Percentiles rank a stretch among this genome's conserved stretches.
phyloP scores from a whole-genome alignment of 768 basidiomycete genomes.

The Boletus pseudo-olivaceus region DNA sequence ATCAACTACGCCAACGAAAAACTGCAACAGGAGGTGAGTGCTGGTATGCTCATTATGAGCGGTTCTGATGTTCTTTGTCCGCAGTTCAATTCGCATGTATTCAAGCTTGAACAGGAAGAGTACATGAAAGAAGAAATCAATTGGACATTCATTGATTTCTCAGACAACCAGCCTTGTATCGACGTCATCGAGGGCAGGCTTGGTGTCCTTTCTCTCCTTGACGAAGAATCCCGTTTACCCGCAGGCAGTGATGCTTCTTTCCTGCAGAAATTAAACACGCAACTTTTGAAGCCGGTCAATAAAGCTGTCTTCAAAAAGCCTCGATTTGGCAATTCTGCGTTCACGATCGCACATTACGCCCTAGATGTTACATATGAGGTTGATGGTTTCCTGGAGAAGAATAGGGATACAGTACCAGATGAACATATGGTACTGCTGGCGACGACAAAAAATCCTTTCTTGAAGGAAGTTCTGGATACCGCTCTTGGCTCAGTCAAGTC shows the following conservation, averaged over 20 bases:
- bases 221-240: conserved; percentile 97
- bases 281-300: conserved; percentile 81
- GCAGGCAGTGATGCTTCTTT: conserved; percentile 90
- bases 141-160: conserved; percentile 99
- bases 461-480: conserved; percentile 91
- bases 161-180: conserved; percentile 98
- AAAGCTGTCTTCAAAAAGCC: conserved; percentile 96
- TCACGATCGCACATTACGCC: conserved; percentile 98
- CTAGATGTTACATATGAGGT: conserved; percentile 98
- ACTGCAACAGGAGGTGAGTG: conserved; percentile 87
- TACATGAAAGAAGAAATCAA: conserved; percentile 98
- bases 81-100: conserved; percentile 98
- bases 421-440: conserved; percentile 92
- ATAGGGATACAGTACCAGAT: conserved; percentile 97
- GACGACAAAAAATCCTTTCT: conserved; percentile 83
- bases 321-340: conserved; percentile 95
- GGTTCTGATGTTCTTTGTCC: conserved; percentile 12
- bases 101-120: conserved; percentile 99
- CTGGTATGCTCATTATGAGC: neutral
- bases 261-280: conserved; percentile 85
- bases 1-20: conserved; percentile 99
- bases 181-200: conserved; percentile 97
- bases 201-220: conserved; percentile 89
- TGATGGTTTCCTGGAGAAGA: conserved; percentile 98
- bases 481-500: conserved; percentile 73